phyloP scores from a whole-genome alignment of 805 yeast genomes.

The Suhomyces xylopsoci region DNA sequence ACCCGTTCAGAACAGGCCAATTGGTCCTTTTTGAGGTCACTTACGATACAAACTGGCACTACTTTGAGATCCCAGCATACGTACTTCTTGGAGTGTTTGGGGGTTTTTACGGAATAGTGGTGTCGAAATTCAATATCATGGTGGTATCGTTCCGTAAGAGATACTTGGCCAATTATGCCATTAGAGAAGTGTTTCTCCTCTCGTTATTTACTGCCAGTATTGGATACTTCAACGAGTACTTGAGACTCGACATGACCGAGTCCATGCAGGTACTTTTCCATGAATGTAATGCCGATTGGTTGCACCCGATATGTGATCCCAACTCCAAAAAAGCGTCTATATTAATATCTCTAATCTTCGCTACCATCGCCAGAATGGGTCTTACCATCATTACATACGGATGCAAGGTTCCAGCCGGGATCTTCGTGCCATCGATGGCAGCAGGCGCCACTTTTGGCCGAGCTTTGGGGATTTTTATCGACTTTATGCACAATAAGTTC shows the following conservation, averaged over 20 bases:
- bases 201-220: constrained; percentile 69
- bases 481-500: constrained; percentile 32
- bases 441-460: constrained; percentile 95
- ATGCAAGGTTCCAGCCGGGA: constrained; percentile 95
- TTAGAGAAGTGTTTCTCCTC: constrained; percentile 68
- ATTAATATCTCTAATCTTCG: constrained; percentile 56
- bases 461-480: constrained; percentile 73
- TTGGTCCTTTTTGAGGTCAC: constrained; percentile 89
- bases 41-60: constrained; percentile 83
- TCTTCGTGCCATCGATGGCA: constrained; percentile 95
- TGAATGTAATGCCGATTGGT: constrained; percentile 61
- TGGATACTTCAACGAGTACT: constrained; percentile 79
- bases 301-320: constrained; percentile 38
- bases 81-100: constrained; percentile 83
- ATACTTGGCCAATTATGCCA: constrained; percentile 54
- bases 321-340: constrained; percentile 29
- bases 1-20: constrained; percentile 94
- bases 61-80: constrained; percentile 79
- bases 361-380: constrained; percentile 66
- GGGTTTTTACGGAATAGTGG: constrained; percentile 81
- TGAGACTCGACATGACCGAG: constrained; percentile 90
- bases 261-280: constrained; percentile 87
- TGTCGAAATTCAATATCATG: constrained; percentile 70
- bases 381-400: constrained; percentile 87
- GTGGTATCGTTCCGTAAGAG: constrained; percentile 75